Base-by-base conservation (phyloP, 192 early-diverging fungal genomes). In the Coemansia pectinata region DNA sequence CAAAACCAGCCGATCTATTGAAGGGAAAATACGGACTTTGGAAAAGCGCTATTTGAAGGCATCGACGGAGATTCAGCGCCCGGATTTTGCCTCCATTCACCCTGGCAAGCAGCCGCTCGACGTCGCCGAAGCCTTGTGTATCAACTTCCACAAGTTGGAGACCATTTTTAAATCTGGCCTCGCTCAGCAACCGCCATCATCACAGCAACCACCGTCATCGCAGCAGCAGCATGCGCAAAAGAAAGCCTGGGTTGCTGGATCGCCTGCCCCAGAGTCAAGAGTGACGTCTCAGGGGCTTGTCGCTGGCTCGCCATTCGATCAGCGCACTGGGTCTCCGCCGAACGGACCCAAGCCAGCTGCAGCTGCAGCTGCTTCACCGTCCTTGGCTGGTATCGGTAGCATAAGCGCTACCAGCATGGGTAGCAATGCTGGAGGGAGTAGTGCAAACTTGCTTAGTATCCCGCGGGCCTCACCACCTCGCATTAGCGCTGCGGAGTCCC, bases 1-100 rank as follows among this genome's bases (percentile, higher is more conserved):
- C 69, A 83, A 83, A 55, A 83, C 81, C 39, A 83, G 81, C 45
- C 76, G 81, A 9, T 72, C 81, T 4, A 83, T 83, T 33, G 81
- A 83, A 55, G 81, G 81, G 67, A 83, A 83, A 66, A 83, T 83
- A 31, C 76, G 81, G 44, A 83, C 81, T 4, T 48, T 83, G 12
- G 81, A 83, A 31, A 83, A 78, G 64, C 76, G 76, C 10, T 83
- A 83, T 33, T 70, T 62, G 29, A 71, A 72, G 53, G 76, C 75
- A 1, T 67, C 65, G 47, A 38, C 58, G 4, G 81, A 83, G 40
- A 70, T 71, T 38, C 72, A 75, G 66, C 65, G 66, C 11, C 50
- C 50, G 0, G 72, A 78, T 42, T 78, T 74, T 77, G 67, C 58
- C 17, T 55, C 60, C 3, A 66, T 64, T 42, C 72, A 83, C 21